Percentiles rank a stretch among this genome's conserved stretches.
These are phyloP conservation scores for Rubus idaeus DNA, from an alignment of 306 rosid genomes.

Conservation along the genomic window DNA sequence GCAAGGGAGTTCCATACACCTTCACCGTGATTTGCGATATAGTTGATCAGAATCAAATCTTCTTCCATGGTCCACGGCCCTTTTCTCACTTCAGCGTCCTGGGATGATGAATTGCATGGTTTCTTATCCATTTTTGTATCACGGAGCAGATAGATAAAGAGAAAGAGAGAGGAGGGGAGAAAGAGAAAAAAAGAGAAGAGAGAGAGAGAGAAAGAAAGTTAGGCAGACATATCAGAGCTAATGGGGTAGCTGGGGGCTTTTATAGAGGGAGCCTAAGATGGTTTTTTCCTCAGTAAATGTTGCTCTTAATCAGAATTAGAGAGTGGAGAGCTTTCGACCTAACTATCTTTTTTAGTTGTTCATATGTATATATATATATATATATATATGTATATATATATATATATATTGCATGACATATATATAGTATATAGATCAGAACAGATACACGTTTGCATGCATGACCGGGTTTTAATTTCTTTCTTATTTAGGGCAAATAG, in stretches of 20 bases:
- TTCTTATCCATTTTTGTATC: conserved; percentile 55
- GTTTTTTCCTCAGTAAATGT: conserved; percentile 25
- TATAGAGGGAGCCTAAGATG: conserved; percentile 47
- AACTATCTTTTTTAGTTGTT: conserved; percentile 35
- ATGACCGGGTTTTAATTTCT: background rate
- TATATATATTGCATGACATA: background rate
- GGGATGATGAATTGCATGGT: conserved; percentile 49
- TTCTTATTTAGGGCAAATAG: background rate
- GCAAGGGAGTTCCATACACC: conserved; percentile 98
- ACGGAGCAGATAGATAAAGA: background rate
- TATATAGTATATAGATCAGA: background rate
- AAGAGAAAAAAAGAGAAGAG: background rate
- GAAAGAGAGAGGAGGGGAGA: conserved; percentile 30
- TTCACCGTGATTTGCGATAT: conserved; percentile 96
- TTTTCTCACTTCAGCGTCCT: conserved; percentile 89
- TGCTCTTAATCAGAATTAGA: conserved; percentile 20
- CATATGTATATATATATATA: background rate
- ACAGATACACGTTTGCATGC: conserved; percentile 1
- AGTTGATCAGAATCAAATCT: conserved; percentile 84
- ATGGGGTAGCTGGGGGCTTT: conserved; percentile 54
- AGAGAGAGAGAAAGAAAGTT: conserved; percentile 19
- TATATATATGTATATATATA: background rate
- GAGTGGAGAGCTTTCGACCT: conserved; percentile 32
- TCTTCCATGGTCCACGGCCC: conserved; percentile 99
- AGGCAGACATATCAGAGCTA: conserved; percentile 39